Evolutionary conservation across 1,284 basidiomycete species (phyloP), one percentile per base, ranked within the genome.

Genomic region (Irpex lacteus): DNA sequence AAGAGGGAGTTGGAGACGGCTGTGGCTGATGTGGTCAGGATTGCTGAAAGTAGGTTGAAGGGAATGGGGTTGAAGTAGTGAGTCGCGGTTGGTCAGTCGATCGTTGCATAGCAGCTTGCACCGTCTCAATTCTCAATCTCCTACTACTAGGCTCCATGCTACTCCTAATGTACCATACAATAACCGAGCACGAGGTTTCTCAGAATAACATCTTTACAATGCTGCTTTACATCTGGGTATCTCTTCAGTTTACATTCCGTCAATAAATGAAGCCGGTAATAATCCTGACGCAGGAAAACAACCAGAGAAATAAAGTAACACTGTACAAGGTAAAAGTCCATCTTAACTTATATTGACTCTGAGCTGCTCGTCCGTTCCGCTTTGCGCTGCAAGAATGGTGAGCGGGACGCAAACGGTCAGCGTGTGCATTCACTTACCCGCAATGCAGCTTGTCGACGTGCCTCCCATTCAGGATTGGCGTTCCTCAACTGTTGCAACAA

Each of bases 11-110:
- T 94, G 63, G 76, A 81, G 61, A 83, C 94, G 66, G 92, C 91
- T 0, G 77, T 95, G n/a, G 72, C 71, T 37, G 92, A 92, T 70
- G 82, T 95, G 15, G 91, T 90, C 61, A 73, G 73, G 65, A 96
- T 96, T 65, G 94, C 91, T 7, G 85, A 85, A 74, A 88, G 86
- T 66, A 81, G 94, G 65, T 66, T 91, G 70, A 70, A 69, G 37
- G 68, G 78, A 32, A 70, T 88, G 66, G 80, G 79, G 3, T 71
- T 80, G 5, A 69, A 67, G 40, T 68, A 60, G 53, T 18, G 40
- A 21, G 3, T 8, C 11, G 34, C 11, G 21, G 26, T 56, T 3
- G 8, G 54, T 32, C 3, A 32, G 21, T 53, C 26, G 11, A n/a
- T n/a, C 15, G 4, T 59, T 13, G 38, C n/a, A 18, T 40, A 26